Evolutionary conservation across 805 yeast species (phyloP).

Genomic region (Lipomyces yamanashiensis): DNA sequence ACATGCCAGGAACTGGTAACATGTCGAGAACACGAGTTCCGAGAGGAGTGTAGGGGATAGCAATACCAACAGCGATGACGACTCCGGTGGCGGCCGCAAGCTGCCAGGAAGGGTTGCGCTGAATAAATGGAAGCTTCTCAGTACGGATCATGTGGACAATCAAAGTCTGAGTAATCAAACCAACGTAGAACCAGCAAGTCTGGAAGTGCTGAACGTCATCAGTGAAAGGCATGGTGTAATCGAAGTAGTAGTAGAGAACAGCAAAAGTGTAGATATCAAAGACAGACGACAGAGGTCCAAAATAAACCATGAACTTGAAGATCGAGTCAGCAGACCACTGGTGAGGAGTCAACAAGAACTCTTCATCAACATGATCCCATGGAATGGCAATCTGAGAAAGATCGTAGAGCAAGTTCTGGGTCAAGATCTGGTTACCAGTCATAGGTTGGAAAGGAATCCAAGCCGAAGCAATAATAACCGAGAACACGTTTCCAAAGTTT

Average conservation of each 20-base stretch:
- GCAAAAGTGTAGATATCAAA: slow-evolving; percentile 34
- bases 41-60: slow-evolving; percentile 35
- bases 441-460: slow-evolving; percentile 39
- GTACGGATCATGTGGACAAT: slow-evolving; percentile 38
- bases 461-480: slow-evolving; percentile 51
- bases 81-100: slow-evolving; percentile 26
- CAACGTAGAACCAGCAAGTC: slow-evolving; percentile 37
- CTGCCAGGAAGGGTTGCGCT: slow-evolving; percentile 37
- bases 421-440: slow-evolving; percentile 37
- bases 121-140: slow-evolving; percentile 37
- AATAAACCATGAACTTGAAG: slow-evolving; percentile 33
- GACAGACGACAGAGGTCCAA: slow-evolving; percentile 35
- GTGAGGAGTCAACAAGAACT: slow-evolving; percentile 32
- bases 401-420: slow-evolving; percentile 35
- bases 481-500: slow-evolving; percentile 58
- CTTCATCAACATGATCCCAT: slow-evolving; percentile 36
- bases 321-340: slow-evolving; percentile 36
- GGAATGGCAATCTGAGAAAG: slow-evolving; percentile 38
- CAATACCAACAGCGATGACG: slow-evolving; percentile 30
- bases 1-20: slow-evolving; percentile 37
- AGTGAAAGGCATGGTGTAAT: slow-evolving; percentile 30
- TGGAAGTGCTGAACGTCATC: slow-evolving; percentile 35
- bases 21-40: slow-evolving; percentile 35
- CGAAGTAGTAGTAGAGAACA: slow-evolving; percentile 32
- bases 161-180: slow-evolving; percentile 35